Percentiles rank a stretch among this genome's conserved stretches.
These are phyloP conservation scores for Lumnitzera littorea DNA, from an alignment of 345 rosid genomes.

Conservation along the genomic window DNA sequence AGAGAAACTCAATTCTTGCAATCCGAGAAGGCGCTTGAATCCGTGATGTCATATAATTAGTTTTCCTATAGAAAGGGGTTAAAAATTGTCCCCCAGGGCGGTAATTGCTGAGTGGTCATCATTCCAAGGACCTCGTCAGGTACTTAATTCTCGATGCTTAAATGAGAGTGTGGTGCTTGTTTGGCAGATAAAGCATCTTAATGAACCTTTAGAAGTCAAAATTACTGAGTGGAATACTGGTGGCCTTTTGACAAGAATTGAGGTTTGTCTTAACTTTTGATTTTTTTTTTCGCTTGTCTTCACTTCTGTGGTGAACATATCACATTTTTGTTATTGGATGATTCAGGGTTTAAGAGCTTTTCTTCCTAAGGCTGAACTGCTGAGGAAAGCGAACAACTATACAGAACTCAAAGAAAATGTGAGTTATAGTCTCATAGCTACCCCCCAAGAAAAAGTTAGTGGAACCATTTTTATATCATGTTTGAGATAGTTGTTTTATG, in stretches of 20 bases:
- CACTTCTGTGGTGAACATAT: background rate
- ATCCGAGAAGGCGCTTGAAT: too few relatives aligned
- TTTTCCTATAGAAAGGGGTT: too few relatives aligned
- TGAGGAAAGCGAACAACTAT: conserved; percentile 67
- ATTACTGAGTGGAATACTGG: conserved; percentile 90
- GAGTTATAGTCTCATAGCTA: conserved; percentile 12
- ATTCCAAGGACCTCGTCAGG: too few relatives aligned
- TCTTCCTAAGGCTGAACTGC: conserved; percentile 73
- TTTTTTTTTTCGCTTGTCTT: background rate
- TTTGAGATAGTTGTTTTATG: too few relatives aligned
- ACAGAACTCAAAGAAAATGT: conserved; percentile 89
- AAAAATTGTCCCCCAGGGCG: too few relatives aligned
- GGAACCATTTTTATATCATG: too few relatives aligned
- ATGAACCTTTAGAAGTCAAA: conserved; percentile 75
- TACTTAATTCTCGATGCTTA: background rate
- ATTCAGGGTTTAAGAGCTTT: conserved; percentile 84
- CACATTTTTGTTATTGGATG: conserved; percentile 8
- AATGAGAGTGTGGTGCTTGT: background rate
- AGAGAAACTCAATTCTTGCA: too few relatives aligned
- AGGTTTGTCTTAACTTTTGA: conserved; percentile 33
- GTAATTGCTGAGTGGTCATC: too few relatives aligned
- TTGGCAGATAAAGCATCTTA: conserved; percentile 68
- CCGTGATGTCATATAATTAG: too few relatives aligned
- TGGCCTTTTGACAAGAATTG: conserved; percentile 80
- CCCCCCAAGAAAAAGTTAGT: background rate